Evolutionary conservation across 1,284 basidiomycete genomes (phyloP).

Genomic region (Moesziomyces sp.): DNA sequence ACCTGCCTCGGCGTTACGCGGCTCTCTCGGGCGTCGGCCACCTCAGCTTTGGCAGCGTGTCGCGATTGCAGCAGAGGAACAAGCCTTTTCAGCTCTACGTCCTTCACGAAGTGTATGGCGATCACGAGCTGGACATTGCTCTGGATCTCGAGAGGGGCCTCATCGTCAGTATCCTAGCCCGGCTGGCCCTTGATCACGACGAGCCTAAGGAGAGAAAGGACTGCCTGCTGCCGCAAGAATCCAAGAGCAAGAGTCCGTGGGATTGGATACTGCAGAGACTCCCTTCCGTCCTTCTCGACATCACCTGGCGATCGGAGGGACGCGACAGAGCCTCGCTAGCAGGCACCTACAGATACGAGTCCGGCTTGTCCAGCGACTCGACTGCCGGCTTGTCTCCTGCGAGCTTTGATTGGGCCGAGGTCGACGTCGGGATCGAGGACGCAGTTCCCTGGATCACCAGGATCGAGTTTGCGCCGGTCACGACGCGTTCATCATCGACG

Average conservation of each 20-base stretch:
- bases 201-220: too few species aligned
- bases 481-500: too few species aligned
- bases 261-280: not conserved
- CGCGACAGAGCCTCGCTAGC: not conserved
- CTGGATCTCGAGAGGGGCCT: not conserved
- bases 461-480: conserved; percentile 9
- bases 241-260: conserved; percentile 1
- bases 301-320: not conserved
- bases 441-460: conserved; percentile 11
- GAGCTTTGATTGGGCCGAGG: conserved; percentile 3
- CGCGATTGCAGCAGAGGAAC: too few species aligned
- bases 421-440: conserved; percentile 9
- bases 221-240: too few species aligned
- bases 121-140: too few species aligned
- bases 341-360: conserved; percentile 6
- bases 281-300: not conserved
- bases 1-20: not conserved
- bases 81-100: too few species aligned
- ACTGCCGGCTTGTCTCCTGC: too few species aligned
- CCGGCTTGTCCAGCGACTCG: not conserved
- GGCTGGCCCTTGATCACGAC: too few species aligned
- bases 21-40: not conserved
- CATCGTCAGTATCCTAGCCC: too few species aligned
- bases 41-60: too few species aligned
- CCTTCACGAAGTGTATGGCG: too few species aligned